Evolutionary conservation across 345 rosid genomes (phyloP).

Genomic region (Camelina sativa): DNA sequence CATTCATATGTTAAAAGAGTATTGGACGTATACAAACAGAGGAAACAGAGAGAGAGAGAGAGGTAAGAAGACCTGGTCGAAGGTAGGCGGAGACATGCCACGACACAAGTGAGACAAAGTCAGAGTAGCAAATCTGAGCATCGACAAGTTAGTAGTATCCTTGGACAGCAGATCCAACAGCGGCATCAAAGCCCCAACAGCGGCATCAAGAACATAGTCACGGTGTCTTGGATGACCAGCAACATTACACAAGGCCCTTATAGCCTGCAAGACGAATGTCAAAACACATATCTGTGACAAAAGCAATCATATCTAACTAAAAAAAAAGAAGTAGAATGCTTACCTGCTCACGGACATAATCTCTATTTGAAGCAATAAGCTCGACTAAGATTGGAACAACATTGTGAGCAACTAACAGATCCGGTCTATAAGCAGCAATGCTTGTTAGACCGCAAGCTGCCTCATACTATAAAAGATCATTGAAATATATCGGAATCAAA

Average conservation of each 20-base stretch:
- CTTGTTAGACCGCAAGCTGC: constrained; percentile 77
- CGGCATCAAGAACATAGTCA: constrained; percentile 54
- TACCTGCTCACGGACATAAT: constrained; percentile 73
- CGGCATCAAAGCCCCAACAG: constrained; percentile 55
- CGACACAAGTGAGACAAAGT: constrained; percentile 62
- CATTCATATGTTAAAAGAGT: constrained; percentile 18
- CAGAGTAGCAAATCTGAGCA: constrained; percentile 62
- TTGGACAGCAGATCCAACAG: constrained; percentile 57
- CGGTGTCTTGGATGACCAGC: constrained; percentile 65
- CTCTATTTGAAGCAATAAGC: constrained; percentile 64
- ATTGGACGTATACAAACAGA: not conserved
- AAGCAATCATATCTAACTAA: constrained; percentile 1
- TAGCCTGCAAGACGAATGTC: constrained; percentile 47
- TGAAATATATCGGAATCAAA: not conserved
- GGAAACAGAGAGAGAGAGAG: not conserved
- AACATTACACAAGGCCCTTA: constrained; percentile 72
- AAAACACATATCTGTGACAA: not conserved
- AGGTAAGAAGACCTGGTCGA: constrained; percentile 47
- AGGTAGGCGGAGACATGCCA: constrained; percentile 66
- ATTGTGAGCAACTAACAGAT: constrained; percentile 55
- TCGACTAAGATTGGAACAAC: constrained; percentile 65
- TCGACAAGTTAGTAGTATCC: constrained; percentile 53
- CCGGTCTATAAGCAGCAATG: constrained; percentile 62
- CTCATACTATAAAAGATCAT: constrained; percentile 51
- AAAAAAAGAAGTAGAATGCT: not conserved